Percentiles rank a stretch among this genome's conserved stretches.
Conservation (phyloP, 805 yeast species). For the Komagataella kurtzmanii region DNA sequence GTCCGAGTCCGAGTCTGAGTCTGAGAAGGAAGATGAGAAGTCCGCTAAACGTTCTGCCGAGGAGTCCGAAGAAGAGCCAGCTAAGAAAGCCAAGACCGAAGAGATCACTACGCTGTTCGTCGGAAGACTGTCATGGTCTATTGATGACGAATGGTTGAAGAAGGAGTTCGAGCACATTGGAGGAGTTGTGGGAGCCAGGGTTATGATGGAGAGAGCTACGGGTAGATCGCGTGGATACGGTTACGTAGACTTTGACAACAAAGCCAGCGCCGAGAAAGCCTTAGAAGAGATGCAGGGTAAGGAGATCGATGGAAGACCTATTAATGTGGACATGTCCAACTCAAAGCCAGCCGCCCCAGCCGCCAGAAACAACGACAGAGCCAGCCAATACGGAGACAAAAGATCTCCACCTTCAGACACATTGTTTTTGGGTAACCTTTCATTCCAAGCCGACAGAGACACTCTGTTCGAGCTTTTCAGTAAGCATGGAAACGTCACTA, state of each 20-base stretch:
- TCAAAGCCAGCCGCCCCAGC: slow-evolving; percentile 53
- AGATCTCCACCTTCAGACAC: slow-evolving; percentile 93
- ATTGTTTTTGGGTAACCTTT: slow-evolving; percentile 88
- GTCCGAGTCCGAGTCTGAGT: slow-evolving; percentile 19
- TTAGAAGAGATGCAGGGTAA: slow-evolving; percentile 74
- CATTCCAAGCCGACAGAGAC: slow-evolving; percentile 83
- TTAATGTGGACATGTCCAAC: slow-evolving; percentile 85
- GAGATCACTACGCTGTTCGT: slow-evolving; percentile 89
- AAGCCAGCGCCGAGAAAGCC: slow-evolving; percentile 76
- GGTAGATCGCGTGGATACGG: slow-evolving; percentile 96
- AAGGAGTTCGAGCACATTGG: slow-evolving; percentile 74
- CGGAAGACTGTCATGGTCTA: slow-evolving; percentile 94
- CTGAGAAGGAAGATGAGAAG: slow-evolving; percentile 2
- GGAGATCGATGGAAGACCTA: slow-evolving; percentile 95
- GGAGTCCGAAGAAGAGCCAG: slow-evolving; percentile 24
- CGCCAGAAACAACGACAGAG: slow-evolving; percentile 55
- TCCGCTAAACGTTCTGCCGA: slow-evolving; percentile 25
- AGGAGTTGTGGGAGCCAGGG: slow-evolving; percentile 83
- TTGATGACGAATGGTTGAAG: slow-evolving; percentile 90
- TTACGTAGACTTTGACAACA: slow-evolving; percentile 84
- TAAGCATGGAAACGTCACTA: slow-evolving; percentile 68
- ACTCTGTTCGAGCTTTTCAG: slow-evolving; percentile 59
- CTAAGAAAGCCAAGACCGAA: slow-evolving; percentile 28
- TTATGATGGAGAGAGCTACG: slow-evolving; percentile 82
- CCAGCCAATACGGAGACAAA: slow-evolving; percentile 80